A percentile compares a stretch with the other conserved stretches of the same genome.
Evolutionary conservation across 345 rosid genomes (phyloP).

Genomic region (Carallia pectinifolia): DNA sequence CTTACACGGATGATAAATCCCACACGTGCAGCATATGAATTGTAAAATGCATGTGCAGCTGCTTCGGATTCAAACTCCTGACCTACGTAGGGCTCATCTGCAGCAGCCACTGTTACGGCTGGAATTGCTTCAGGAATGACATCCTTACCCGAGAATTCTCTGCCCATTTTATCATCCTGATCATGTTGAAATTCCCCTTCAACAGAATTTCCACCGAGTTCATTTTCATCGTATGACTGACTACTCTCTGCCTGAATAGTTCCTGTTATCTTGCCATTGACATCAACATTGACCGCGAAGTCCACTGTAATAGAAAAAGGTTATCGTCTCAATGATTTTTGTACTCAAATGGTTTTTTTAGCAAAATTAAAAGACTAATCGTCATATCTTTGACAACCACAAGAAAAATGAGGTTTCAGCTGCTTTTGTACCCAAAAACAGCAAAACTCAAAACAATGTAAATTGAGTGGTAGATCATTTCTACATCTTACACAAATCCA

Average conservation of each 20-base stretch:
- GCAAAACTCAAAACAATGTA: too few relatives aligned
- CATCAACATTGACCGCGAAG: conserved; percentile 53
- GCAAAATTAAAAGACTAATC: not conserved
- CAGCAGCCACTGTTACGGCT: conserved; percentile 27
- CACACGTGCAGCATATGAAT: conserved; percentile 74
- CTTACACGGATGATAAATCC: conserved; percentile 97
- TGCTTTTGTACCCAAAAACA: too few relatives aligned
- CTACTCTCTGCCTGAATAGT: conserved; percentile 46
- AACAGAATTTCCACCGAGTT: conserved; percentile 42
- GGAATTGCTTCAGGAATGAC: conserved; percentile 36
- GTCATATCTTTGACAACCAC: not conserved
- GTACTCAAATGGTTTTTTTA: not conserved
- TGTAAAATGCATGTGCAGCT: conserved; percentile 90
- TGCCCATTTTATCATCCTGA: conserved; percentile 50
- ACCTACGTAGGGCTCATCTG: conserved; percentile 77
- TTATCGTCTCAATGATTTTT: not conserved
- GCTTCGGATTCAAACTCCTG: conserved; percentile 94
- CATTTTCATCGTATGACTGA: conserved; percentile 43
- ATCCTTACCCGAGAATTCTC: conserved; percentile 31
- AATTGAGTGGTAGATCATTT: too few relatives aligned
- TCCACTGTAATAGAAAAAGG: conserved; percentile 66
- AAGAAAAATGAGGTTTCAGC: not conserved
- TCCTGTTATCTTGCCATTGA: conserved; percentile 40
- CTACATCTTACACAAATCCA: too few relatives aligned
- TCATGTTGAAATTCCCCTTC: conserved; percentile 41